Conservation (phyloP, 192 early-diverging fungal species). For the Funneliformis mosseae region DNA sequence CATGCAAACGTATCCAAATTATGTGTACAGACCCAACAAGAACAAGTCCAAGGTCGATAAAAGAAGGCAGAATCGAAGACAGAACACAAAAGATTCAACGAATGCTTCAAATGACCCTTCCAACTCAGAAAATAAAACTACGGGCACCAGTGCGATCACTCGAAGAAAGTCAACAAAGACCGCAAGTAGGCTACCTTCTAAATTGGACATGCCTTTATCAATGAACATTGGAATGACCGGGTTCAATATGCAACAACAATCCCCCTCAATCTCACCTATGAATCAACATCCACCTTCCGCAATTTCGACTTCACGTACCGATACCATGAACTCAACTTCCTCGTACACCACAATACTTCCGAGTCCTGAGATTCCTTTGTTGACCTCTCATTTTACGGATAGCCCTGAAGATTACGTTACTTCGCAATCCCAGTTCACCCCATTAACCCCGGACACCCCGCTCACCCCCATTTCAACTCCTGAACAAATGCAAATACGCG, state of each 20-base stretch:
- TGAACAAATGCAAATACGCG: background rate
- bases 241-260: background rate
- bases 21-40: constrained; percentile 30
- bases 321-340: background rate
- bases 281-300: background rate
- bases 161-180: background rate
- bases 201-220: background rate
- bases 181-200: background rate
- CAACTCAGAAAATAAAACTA: background rate
- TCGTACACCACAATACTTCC: background rate
- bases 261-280: background rate
- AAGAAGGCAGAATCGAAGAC: background rate
- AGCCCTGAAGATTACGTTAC: background rate
- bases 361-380: background rate
- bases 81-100: background rate
- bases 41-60: constrained; percentile 31
- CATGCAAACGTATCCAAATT: constrained; percentile 31
- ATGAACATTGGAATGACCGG: background rate
- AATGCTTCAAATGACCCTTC: background rate
- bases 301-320: background rate
- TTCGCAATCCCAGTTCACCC: background rate
- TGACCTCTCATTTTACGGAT: background rate
- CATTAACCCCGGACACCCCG: background rate
- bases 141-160: constrained; percentile 12
- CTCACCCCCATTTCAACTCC: background rate